A percentile compares a stretch with the other conserved stretches of the same genome.
Evolutionary conservation across 1,284 basidiomycete genomes (phyloP).

Genomic region (Fistulinella cinereoalba): DNA sequence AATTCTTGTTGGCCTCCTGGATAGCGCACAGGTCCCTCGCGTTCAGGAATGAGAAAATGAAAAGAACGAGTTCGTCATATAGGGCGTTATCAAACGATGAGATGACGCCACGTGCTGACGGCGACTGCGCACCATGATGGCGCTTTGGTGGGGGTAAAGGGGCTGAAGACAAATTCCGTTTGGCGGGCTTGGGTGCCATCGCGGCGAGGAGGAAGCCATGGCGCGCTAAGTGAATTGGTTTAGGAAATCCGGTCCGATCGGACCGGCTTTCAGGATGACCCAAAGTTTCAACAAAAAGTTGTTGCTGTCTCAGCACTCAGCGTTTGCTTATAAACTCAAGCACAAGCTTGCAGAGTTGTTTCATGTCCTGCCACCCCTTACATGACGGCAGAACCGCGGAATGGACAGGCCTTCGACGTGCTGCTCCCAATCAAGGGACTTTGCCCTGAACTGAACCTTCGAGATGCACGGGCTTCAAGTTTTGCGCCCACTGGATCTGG

Average conservation of each 20-base stretch:
- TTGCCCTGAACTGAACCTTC: conserved; percentile 2
- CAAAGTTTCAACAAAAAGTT: too few species aligned
- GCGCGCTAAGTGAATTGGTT: too few species aligned
- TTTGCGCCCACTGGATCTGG: too few species aligned
- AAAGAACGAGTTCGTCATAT: conserved; percentile 72
- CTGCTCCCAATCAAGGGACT: not conserved
- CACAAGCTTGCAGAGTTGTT: too few species aligned
- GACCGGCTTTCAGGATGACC: too few species aligned
- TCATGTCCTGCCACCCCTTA: too few species aligned
- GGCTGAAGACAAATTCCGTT: conserved; percentile 50
- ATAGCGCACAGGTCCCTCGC: conserved; percentile 63
- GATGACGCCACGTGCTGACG: conserved; percentile 11
- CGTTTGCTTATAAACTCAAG: not conserved
- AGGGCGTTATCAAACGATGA: conserved; percentile 53
- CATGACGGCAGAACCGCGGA: not conserved
- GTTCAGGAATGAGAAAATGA: conserved; percentile 68
- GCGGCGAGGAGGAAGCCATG: not conserved
- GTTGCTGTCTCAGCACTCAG: not conserved
- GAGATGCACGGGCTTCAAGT: too few species aligned
- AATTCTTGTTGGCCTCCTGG: conserved; percentile 63
- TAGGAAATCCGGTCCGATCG: conserved; percentile 18
- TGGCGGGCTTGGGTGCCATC: conserved; percentile 44
- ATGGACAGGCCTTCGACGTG: not conserved
- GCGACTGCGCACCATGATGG: conserved; percentile 33
- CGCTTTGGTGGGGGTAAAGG: conserved; percentile 59